Evolutionary conservation across 179 eudicot genomes (phyloP).

Genomic region (Silene noctiflora): DNA sequence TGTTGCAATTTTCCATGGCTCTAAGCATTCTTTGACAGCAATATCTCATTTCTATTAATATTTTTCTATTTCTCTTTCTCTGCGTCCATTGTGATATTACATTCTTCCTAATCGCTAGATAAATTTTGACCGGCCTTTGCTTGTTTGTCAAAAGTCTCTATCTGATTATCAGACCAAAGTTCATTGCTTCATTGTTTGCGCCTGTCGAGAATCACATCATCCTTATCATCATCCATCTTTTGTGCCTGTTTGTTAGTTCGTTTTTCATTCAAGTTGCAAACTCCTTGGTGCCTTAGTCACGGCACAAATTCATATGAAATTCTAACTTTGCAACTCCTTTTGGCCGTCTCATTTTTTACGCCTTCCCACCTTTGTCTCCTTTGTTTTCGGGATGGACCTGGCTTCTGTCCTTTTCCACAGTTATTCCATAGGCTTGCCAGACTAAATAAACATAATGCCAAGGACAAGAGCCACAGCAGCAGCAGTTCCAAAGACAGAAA

Average conservation of each 20-base stretch:
- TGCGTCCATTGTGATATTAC: slow-evolving; percentile 30
- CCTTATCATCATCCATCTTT: slow-evolving; percentile 48
- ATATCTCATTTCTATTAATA: slow-evolving; percentile 30
- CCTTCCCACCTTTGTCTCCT: slow-evolving; percentile 58
- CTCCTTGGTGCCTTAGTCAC: slow-evolving; percentile 67
- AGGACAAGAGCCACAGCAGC: slow-evolving; percentile 60
- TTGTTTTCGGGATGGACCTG: slow-evolving; percentile 63
- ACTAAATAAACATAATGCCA: slow-evolving; percentile 66
- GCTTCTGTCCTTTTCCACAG: slow-evolving; percentile 75
- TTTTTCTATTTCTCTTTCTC: slow-evolving; percentile 19
- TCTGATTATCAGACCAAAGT: slow-evolving; percentile 36
- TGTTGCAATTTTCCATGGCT: slow-evolving; percentile 23
- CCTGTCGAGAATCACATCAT: slow-evolving; percentile 54
- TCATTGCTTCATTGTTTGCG: slow-evolving; percentile 50
- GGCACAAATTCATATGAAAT: slow-evolving; percentile 66
- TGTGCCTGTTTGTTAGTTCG: slow-evolving; percentile 57
- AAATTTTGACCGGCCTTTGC: slow-evolving; percentile 19
- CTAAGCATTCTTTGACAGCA: slow-evolving; percentile 21
- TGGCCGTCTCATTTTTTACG: slow-evolving; percentile 70
- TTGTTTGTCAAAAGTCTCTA: slow-evolving; percentile 34
- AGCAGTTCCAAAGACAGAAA: slow-evolving; percentile 39
- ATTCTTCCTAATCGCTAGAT: slow-evolving; percentile 25
- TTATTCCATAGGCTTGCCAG: slow-evolving; percentile 50
- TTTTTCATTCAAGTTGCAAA: slow-evolving; percentile 45
- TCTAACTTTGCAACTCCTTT: slow-evolving; percentile 74